Conservation (phyloP, 805 yeast species). For the Ogataea haglerorum region DNA sequence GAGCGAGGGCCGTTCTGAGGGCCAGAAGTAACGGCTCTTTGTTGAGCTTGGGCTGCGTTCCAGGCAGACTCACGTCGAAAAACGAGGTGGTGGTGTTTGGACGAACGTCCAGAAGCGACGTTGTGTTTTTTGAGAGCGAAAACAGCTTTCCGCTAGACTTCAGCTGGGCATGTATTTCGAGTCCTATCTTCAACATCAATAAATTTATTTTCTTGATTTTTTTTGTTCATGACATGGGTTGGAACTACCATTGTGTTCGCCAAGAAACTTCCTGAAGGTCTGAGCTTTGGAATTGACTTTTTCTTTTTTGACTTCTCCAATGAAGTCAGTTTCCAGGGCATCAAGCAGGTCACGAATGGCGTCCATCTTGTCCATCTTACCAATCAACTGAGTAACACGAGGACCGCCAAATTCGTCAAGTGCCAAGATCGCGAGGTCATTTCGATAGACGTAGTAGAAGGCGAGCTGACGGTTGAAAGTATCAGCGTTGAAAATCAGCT, state of each 20-base stretch:
- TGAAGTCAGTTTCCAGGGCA: conserved; percentile 36
- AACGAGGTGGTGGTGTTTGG: conserved; percentile 74
- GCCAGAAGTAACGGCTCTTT: conserved; percentile 71
- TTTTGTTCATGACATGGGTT: conserved; percentile 3
- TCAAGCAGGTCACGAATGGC: conserved; percentile 50
- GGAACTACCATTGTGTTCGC: conserved; percentile 16
- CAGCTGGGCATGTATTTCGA: conserved; percentile 92
- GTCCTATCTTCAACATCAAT: conserved; percentile 64
- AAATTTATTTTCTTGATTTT: neutral
- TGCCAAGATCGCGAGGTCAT: conserved; percentile 30
- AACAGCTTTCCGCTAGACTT: conserved; percentile 73
- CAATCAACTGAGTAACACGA: conserved; percentile 33
- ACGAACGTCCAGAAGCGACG: conserved; percentile 36
- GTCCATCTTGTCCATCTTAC: conserved; percentile 55
- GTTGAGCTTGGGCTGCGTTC: conserved; percentile 83
- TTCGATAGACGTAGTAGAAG: conserved; percentile 18
- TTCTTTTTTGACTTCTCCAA: conserved; percentile 19
- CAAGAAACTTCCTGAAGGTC: conserved; percentile 11
- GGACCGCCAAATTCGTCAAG: conserved; percentile 39
- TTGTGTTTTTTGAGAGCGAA: conserved; percentile 52
- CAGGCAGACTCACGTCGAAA: conserved; percentile 87
- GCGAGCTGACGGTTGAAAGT: conserved; percentile 12
- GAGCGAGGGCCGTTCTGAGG: conserved; percentile 65
- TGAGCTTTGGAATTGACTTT: conserved; percentile 25
- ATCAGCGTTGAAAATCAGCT: conserved; percentile 8